A percentile compares a stretch with the other conserved stretches of the same genome.
phyloP scores from a whole-genome alignment of 768 basidiomycete genomes.

The Kwoniella bestiolae region DNA sequence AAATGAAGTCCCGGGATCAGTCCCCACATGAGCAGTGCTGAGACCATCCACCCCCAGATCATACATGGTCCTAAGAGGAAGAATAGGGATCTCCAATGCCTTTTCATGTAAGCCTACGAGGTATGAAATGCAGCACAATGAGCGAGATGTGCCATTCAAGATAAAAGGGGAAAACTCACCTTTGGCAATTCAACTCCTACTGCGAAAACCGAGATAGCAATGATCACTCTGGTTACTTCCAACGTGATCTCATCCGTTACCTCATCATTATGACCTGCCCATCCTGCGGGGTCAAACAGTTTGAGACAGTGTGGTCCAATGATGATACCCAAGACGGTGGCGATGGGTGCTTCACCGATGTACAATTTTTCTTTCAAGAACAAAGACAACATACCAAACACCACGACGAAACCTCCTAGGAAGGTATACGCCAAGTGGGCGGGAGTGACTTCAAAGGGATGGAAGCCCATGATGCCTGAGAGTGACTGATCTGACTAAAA shows the following conservation, averaged over 20 bases:
- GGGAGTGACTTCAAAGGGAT: slow-evolving; percentile 66
- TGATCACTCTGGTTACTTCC: slow-evolving; percentile 87
- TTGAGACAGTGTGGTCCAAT: slow-evolving; percentile 83
- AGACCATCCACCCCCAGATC: slow-evolving; percentile 88
- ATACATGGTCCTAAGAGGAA: slow-evolving; percentile 69
- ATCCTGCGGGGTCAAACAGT: slow-evolving; percentile 79
- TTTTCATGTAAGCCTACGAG: slow-evolving; percentile 77
- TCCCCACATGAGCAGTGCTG: slow-evolving; percentile 81
- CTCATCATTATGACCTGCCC: slow-evolving; percentile 64
- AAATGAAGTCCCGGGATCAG: slow-evolving; percentile 88
- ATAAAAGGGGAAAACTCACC: slow-evolving; percentile 34
- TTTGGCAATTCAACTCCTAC: slow-evolving; percentile 95
- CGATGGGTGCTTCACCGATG: slow-evolving; percentile 95
- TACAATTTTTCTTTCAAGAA: slow-evolving; percentile 90
- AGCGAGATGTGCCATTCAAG: neutral
- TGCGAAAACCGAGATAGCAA: slow-evolving; percentile 96
- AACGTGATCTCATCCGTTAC: slow-evolving; percentile 77
- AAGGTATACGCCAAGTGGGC: slow-evolving; percentile 79
- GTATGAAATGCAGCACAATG: neutral
- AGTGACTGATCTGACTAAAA: neutral
- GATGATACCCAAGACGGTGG: slow-evolving; percentile 89
- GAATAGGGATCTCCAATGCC: slow-evolving; percentile 88
- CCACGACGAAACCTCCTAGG: slow-evolving; percentile 76
- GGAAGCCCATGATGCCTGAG: slow-evolving; percentile 38
- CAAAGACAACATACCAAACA: slow-evolving; percentile 87